Evolutionary conservation across 345 rosid species (phyloP), one percentile per base, ranked within the genome.

Genomic region (Bruguiera gymnorhiza): DNA sequence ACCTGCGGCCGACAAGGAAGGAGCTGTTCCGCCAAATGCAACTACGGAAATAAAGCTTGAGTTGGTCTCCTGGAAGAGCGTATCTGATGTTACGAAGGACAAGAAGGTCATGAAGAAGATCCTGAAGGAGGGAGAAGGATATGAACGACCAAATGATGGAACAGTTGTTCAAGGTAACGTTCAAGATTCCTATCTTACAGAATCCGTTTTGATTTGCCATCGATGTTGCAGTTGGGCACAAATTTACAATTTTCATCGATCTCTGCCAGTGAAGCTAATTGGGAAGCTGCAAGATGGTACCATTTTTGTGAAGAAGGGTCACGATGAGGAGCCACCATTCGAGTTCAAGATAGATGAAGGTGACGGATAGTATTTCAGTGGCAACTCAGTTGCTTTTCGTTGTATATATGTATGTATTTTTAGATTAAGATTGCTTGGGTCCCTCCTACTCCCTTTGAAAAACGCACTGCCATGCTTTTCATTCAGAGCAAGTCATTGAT

Each of bases 311-410:
- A 92, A 87, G 84, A 89, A 89, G 70, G 98, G 96, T 57, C 91
- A 88, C 3, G 88, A 79, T 24, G 78, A 73, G 46, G 96, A 86
- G 54, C 86, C 87, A n/a, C 82, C 65, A 30, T 85, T 89, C 71
- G 98, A 92, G 81, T 92, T 92, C 79, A 90, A 83, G 75, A 80
- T 84, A 9, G 98, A 96, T 71, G 99, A 92, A 81, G 98, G 99
- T 88, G 86, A 19, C 11, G 8, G 59, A 53, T 13, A 3, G 2
- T 23, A 2, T 4, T 11, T 15, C 46, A 27, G 2, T 52, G 3
- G 6, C 2, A 51, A n/a, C 5, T 5, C 62, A 2, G 6, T 30
- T 54, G 24, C n/a, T 6, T 5, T 27, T 1, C 2, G 24, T 6
- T 34, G 2, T 48, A 24, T 39, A 19, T 30, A 26, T 29, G 30